These are phyloP conservation scores for Pythium graminicola DNA, from an alignment of 352 stramenopile species.

Conservation along the genomic window DNA sequence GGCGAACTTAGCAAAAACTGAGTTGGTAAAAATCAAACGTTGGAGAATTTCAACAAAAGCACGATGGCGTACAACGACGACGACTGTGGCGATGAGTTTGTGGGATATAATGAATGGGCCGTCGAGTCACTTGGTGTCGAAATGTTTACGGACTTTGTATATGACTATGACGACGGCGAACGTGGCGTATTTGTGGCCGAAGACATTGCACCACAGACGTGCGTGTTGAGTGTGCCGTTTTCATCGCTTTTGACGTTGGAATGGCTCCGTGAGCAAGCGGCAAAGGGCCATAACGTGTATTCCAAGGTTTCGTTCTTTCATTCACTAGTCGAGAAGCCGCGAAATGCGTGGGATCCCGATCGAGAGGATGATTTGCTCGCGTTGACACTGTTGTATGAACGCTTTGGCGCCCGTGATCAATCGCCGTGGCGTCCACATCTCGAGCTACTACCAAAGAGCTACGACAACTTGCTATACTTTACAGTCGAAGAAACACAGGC, in stretches of 20 bases:
- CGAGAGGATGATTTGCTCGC: slow-evolving; percentile 63
- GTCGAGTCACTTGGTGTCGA: slow-evolving; percentile 38
- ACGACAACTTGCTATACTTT: slow-evolving; percentile 75
- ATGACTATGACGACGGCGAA: slow-evolving; percentile 54
- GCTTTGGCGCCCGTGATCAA: slow-evolving; percentile 31
- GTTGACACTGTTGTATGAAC: slow-evolving; percentile 67
- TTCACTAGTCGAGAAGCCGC: slow-evolving; percentile 21
- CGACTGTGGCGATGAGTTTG: slow-evolving; percentile 19
- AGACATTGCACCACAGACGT: slow-evolving; percentile 64
- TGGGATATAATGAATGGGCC: slow-evolving; percentile 77
- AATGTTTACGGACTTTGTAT: slow-evolving; percentile 76
- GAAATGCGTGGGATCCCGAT: slow-evolving; percentile 16
- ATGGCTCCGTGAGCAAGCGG: slow-evolving; percentile 23
- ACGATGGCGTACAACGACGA: slow-evolving; percentile 11
- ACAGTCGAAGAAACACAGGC: slow-evolving; percentile 27
- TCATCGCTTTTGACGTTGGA: slow-evolving; percentile 48
- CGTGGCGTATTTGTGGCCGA: slow-evolving; percentile 77
- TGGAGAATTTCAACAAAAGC: background rate
- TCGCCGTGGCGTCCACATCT: slow-evolving; percentile 68
- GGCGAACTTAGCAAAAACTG: background rate
- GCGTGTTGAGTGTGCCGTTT: slow-evolving; percentile 61
- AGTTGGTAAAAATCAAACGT: slow-evolving; percentile 1
- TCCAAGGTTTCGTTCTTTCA: slow-evolving; percentile 44
- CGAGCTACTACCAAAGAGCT: slow-evolving; percentile 42
- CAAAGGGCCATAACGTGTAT: slow-evolving; percentile 29